These are phyloP conservation scores for Podila epicladia DNA, from an alignment of 192 early-diverging fungal species.

Conservation along the genomic window DNA sequence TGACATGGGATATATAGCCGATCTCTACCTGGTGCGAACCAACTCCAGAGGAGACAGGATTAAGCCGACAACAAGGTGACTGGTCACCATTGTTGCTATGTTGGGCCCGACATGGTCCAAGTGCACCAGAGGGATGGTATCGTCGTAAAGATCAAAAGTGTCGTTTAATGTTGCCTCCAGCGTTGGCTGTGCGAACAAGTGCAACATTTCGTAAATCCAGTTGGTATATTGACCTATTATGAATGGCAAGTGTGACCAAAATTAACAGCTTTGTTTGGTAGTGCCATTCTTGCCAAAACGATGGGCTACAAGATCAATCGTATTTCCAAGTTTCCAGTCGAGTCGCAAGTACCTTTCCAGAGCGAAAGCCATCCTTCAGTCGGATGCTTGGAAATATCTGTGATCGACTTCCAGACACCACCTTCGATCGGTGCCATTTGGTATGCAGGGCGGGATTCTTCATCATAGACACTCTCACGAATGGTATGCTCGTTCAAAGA, in stretches of 20 bases:
- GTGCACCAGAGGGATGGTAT: slow-evolving; percentile 79
- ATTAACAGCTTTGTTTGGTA: too few relatives aligned
- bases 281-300: too few relatives aligned
- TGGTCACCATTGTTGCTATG: slow-evolving; percentile 78
- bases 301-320: too few relatives aligned
- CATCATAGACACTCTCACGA: slow-evolving; percentile 60
- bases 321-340: neutral
- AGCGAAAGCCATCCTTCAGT: slow-evolving; percentile 72
- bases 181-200: slow-evolving; percentile 83
- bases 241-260: too few relatives aligned
- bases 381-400: slow-evolving; percentile 64
- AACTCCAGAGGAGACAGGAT: slow-evolving; percentile 92
- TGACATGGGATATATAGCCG: neutral
- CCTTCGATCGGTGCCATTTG: slow-evolving; percentile 71
- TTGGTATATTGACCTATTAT: slow-evolving; percentile 83
- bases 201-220: slow-evolving; percentile 82
- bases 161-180: slow-evolving; percentile 94
- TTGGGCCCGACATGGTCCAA: slow-evolving; percentile 72
- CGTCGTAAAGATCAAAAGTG: slow-evolving; percentile 92
- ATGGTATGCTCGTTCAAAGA: slow-evolving; percentile 63
- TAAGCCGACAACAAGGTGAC: slow-evolving; percentile 81
- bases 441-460: slow-evolving; percentile 65
- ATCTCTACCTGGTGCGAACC: slow-evolving; percentile 80
- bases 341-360: slow-evolving; percentile 57
- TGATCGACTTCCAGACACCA: slow-evolving; percentile 69